Evolutionary conservation across 208 protist species (phyloP).

Genomic region (Herpetomonas samuelpessoai): DNA sequence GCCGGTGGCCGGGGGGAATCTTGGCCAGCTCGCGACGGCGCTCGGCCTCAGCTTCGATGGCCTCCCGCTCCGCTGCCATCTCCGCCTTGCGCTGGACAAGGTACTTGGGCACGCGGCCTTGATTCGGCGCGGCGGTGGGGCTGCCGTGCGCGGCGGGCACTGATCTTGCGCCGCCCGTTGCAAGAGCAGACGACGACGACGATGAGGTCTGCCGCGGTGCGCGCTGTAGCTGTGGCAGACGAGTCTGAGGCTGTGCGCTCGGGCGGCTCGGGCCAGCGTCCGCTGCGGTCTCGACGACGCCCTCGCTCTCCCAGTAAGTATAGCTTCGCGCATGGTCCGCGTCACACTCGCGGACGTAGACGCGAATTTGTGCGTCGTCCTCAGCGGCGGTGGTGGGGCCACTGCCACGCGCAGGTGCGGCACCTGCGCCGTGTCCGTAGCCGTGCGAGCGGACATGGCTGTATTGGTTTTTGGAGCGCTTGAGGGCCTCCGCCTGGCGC

Average conservation of each 20-base stretch:
- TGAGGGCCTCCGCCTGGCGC: constrained; percentile 25
- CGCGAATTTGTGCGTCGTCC: constrained; percentile 73
- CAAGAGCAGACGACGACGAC: no score
- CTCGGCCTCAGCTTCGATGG: constrained; percentile 45
- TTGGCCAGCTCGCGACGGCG: constrained; percentile 57
- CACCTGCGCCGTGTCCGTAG: constrained; percentile 24
- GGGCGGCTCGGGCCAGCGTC: background rate
- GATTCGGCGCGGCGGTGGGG: constrained; percentile 14
- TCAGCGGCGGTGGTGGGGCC: constrained; percentile 3
- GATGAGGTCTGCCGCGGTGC: background rate
- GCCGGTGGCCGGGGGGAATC: constrained; percentile 78
- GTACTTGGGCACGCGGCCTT: constrained; percentile 66
- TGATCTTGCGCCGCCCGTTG: no score
- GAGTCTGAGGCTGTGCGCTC: background rate
- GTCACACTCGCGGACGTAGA: constrained; percentile 87
- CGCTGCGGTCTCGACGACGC: background rate
- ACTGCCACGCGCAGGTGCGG: background rate
- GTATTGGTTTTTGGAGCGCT: constrained; percentile 58
- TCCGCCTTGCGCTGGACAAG: constrained; percentile 81
- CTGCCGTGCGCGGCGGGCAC: constrained; percentile 3
- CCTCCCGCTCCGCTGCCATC: constrained; percentile 67
- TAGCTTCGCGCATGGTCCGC: constrained; percentile 38
- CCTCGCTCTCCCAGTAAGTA: constrained; percentile 47
- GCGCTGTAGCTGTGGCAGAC: constrained; percentile 2
- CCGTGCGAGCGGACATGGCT: constrained; percentile 56